Base-by-base conservation (phyloP, 768 basidiomycete species). In the Leccinum truebloodii region DNA sequence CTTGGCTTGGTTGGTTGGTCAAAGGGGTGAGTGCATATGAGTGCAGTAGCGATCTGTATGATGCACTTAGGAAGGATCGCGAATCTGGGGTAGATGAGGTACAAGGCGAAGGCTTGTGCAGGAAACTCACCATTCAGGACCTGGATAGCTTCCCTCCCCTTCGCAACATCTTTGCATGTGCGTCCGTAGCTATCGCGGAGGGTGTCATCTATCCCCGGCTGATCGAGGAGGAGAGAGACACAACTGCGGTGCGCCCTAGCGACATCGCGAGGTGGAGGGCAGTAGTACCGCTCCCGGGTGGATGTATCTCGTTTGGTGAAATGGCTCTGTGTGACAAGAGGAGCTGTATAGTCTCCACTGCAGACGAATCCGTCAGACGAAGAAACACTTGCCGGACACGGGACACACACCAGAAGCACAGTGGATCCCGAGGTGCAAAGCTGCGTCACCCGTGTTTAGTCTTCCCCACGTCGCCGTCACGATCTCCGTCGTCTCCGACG, bases 201-300 rank as follows among this genome's bases (percentile, higher is more conserved):
- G 2, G 86, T 88, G 65, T 97, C 95, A 68, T 98, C 88, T 44
- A 95, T 86, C 2, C 75, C 81, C 0, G 90, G 86, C 65, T 95
- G 90, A 56, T 89, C 88, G 1, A 98, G 80, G 3, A 98, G 78
- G 12, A 95, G 72, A 51, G 81, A 79, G 26, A 26, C 10, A 96
- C 87, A 35, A 92, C 80, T 58, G 92, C 92, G 4, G 80, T 73
- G 26, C 92, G 79, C 4, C 88, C 90, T 1, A 94, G 78, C 0
- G 87, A 84, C 0, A 90, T 87, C 2, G 87, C 81, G 73, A 95
- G 70, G 80, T 87, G 85, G 0, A 94, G 79, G 0, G 93, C 86
- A 0, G 90, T 92, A 4, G 79, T 81, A 1, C 89, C 88, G 0
- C 90, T 88, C 1, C 81, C 85, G 0, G 85, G 84, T 0, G 92